Conservation (phyloP, 768 basidiomycete genomes). For the Tylopilus plumbeoviolaceoides region DNA sequence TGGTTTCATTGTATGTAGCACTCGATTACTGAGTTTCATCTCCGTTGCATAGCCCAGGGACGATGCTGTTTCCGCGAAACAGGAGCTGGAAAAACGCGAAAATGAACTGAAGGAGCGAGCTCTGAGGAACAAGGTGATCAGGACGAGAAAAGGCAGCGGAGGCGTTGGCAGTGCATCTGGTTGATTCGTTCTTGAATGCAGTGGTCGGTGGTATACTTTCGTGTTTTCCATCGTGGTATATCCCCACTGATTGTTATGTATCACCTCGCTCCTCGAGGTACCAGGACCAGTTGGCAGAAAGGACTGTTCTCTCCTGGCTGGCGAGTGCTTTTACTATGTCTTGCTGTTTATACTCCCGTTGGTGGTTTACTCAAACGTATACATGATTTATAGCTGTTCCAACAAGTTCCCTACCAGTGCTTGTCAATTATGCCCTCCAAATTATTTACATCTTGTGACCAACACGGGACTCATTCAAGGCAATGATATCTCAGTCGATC, state of each 20-base stretch:
- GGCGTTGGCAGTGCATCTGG: conserved; percentile 17
- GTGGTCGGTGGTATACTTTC: conserved; percentile 19
- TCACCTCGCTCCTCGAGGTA: conserved; percentile 21
- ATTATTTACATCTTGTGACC: conserved; percentile 18
- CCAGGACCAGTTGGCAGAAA: conserved; percentile 21
- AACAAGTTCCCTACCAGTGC: conserved; percentile 9
- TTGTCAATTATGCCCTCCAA: conserved; percentile 19
- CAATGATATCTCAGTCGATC: too few relatives aligned
- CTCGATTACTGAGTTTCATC: conserved; percentile 7
- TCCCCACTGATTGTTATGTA: conserved; percentile 20
- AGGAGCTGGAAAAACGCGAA: conserved; percentile 64
- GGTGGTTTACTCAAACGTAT: conserved; percentile 20
- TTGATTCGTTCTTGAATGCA: conserved; percentile 13
- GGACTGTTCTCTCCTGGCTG: conserved; percentile 19
- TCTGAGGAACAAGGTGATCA: conserved; percentile 76
- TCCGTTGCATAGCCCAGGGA: conserved; percentile 19
- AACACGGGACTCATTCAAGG: neutral
- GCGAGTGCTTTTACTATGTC: conserved; percentile 20
- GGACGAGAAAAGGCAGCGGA: conserved; percentile 55
- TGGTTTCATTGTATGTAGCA: conserved; percentile 6
- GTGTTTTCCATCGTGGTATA: conserved; percentile 11
- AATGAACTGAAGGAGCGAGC: conserved; percentile 80
- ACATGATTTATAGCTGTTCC: conserved; percentile 20
- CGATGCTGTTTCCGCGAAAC: conserved; percentile 14
- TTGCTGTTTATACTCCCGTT: conserved; percentile 1